Evolutionary conservation across 371 early-diverging fungal genomes (phyloP).

Genomic region (Zopfochytrium polystomum): DNA sequence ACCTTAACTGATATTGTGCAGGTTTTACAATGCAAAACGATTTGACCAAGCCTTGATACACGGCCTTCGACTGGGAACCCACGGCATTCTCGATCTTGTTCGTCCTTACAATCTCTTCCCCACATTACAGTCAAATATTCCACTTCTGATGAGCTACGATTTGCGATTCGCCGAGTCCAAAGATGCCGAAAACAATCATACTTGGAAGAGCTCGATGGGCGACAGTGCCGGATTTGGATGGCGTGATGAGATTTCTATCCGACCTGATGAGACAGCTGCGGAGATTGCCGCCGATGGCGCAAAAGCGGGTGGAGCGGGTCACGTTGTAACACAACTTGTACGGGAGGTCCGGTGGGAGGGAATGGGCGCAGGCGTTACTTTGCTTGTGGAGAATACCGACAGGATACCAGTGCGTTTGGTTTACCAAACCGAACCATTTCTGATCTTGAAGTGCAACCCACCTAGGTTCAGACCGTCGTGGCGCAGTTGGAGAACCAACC

Average conservation of each 20-base stretch:
- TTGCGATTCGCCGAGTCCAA: constrained; percentile 48
- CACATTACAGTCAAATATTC: constrained; percentile 70
- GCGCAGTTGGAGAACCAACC: no score
- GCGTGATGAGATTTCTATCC: constrained; percentile 8
- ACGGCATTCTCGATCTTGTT: constrained; percentile 73
- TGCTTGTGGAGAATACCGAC: constrained; percentile 80
- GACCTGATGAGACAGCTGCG: constrained; percentile 20
- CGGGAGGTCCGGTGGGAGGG: constrained; percentile 31
- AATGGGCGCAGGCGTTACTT: constrained; percentile 52
- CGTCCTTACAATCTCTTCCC: constrained; percentile 74
- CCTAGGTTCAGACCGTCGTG: no score
- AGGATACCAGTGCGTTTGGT: constrained; percentile 65
- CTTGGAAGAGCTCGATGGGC: constrained; percentile 17
- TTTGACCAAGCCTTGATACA: constrained; percentile 78
- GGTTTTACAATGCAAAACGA: constrained; percentile 50
- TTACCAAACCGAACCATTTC: no score
- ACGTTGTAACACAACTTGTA: no score
- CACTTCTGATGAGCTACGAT: constrained; percentile 81
- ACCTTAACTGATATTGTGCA: background rate
- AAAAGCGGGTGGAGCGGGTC: no score
- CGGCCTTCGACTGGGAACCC: constrained; percentile 67
- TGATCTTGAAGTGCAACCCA: no score
- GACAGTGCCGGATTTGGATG: constrained; percentile 16
- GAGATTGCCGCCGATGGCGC: constrained; percentile 12
- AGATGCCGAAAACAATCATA: no score